Evolutionary conservation across 1,284 basidiomycete genomes (phyloP), one percentile per base, ranked within the genome.

Genomic region (Boletus semigastroideus): DNA sequence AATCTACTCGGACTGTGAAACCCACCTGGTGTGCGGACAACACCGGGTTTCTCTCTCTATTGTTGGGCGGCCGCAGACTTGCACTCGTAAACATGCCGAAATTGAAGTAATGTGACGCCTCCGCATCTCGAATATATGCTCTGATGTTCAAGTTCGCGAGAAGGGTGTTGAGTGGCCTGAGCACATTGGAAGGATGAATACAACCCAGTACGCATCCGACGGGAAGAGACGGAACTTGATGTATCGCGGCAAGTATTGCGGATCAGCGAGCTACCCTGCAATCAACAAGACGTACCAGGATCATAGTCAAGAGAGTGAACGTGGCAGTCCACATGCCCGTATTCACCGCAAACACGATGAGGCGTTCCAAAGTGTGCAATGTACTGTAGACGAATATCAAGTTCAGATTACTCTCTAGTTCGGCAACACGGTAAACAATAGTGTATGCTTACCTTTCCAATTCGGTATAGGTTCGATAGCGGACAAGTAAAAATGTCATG

Each of bases 101-200:
- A 11, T 13, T 11, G 16, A 22, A 5, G n/a, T 37, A 5, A 22
- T 31, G 2, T 11, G n/a, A 4, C 8, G 3, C 11, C 5, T 39
- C 30, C 14, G 49, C 30, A 5, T 27, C 19, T 22, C 22, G 22
- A n/a, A 51, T 20, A 45, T 53, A 51, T 38, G 25, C 10, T 42
- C 58, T 42, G 1, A 40, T 44, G 4, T 60, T 60, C 41, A 61
- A 13, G 33, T 61, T 61, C 27, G 54, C 55, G 7, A 60, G 58
- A 1, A 60, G 37, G 6, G 54, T 62, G n/a, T 63, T 63, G 3
- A 49, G 40, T 63, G 63, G 3, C 61, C 1, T 11, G 44, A 14
- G 28, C 50, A 53, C 13, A 58, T 34, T 2, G 59, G 55, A 16
- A 52, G 20, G 10, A 61, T 22, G 8, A 22, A 1, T 3, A 48